These are phyloP conservation scores for Geotrichum histeridarum DNA, from an alignment of 1,139 yeast species.

Conservation along the genomic window DNA sequence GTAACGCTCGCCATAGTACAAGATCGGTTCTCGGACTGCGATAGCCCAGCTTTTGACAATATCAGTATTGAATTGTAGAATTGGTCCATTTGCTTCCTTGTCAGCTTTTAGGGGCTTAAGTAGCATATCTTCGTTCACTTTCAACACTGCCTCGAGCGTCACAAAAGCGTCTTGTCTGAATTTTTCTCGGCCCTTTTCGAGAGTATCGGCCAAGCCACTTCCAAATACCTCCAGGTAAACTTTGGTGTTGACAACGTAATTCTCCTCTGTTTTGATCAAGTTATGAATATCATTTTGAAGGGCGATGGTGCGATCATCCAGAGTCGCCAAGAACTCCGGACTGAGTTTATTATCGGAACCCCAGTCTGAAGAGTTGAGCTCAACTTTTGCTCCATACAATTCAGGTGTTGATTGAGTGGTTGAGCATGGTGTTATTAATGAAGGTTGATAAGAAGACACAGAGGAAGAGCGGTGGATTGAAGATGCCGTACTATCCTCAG, in stretches of 20 bases:
- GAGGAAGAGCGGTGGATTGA: slow-evolving; percentile 5
- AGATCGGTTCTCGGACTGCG: slow-evolving; percentile 11
- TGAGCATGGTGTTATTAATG: slow-evolving; percentile 13
- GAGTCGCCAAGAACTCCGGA: slow-evolving; percentile 4
- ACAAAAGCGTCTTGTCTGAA: slow-evolving; percentile 15
- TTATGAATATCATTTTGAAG: slow-evolving; percentile 18
- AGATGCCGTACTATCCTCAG: slow-evolving; percentile 1
- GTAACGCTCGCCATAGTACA: slow-evolving; percentile 11
- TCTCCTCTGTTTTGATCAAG: slow-evolving; percentile 15
- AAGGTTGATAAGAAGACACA: slow-evolving; percentile 6
- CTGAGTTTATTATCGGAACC: slow-evolving; percentile 10
- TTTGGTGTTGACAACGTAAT: slow-evolving; percentile 13
- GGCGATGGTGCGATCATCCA: slow-evolving; percentile 5
- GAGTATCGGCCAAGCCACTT: slow-evolving; percentile 8
- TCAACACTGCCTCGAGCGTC: slow-evolving; percentile 8
- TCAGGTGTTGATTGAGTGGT: slow-evolving; percentile 14
- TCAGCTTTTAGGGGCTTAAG: slow-evolving; percentile 15
- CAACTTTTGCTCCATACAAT: slow-evolving; percentile 6
- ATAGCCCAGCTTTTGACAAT: slow-evolving; percentile 12
- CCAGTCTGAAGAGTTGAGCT: slow-evolving; percentile 17
- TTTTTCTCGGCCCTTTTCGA: slow-evolving; percentile 3
- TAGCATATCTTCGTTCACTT: slow-evolving; percentile 12
- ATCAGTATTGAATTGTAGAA: slow-evolving; percentile 5
- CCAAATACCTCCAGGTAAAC: slow-evolving; percentile 17
- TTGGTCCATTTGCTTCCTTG: slow-evolving; percentile 10